Conservation (phyloP, 2,329 filamentous ascomycete genomes). For the Penicillium glabrum region DNA sequence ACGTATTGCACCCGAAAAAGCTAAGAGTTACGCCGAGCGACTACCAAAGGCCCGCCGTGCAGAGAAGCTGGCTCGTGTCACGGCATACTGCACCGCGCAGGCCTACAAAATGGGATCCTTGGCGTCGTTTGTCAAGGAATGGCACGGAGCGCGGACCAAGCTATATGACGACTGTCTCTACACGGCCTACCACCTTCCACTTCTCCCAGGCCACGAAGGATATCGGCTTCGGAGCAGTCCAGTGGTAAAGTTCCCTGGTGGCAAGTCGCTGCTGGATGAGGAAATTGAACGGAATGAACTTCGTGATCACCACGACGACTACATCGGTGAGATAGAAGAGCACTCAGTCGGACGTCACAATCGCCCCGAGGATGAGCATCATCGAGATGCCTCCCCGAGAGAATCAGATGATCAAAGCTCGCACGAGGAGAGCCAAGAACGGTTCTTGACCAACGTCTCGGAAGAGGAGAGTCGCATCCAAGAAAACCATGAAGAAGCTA, state of each 20-base stretch:
- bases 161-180: constrained; percentile 98
- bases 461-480: constrained; percentile 13
- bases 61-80: constrained; percentile 84
- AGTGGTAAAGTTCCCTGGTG: constrained; percentile 86
- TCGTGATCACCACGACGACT: constrained; percentile 86
- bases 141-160: constrained; percentile 89
- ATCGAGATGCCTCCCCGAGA: constrained; percentile 16
- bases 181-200: constrained; percentile 86
- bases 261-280: constrained; percentile 87
- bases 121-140: constrained; percentile 83
- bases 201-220: constrained; percentile 81
- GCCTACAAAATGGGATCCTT: constrained; percentile 86
- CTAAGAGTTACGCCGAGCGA: constrained; percentile 93
- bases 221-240: constrained; percentile 88
- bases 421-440: constrained; percentile 7
- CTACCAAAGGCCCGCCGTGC: constrained; percentile 83
- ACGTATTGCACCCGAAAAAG: constrained; percentile 48
- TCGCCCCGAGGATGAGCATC: constrained; percentile 30
- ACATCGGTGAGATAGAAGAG: constrained; percentile 66
- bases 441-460: constrained; percentile 12
- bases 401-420: constrained; percentile 9
- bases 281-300: constrained; percentile 94
- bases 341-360: constrained; percentile 43
- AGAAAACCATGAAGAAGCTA: constrained; percentile 2
- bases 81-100: constrained; percentile 94